Conservation (phyloP, 2,329 filamentous ascomycete genomes). For the Elsinoe fawcettii region DNA sequence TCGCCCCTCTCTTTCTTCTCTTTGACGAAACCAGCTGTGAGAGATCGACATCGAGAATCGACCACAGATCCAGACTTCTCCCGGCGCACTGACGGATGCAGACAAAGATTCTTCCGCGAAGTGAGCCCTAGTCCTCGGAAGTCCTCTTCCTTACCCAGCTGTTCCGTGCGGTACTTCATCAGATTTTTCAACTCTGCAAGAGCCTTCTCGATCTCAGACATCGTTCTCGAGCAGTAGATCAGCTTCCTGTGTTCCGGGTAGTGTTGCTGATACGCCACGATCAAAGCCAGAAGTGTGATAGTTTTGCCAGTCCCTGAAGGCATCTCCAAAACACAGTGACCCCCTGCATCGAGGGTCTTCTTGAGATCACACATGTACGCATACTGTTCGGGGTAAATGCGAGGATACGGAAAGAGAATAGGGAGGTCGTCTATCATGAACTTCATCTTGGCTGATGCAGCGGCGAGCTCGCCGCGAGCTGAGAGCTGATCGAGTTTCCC, state of each 20-base stretch:
- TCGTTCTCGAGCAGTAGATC: slow-evolving; percentile 95
- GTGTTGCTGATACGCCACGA: slow-evolving; percentile 92
- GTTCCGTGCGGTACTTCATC: slow-evolving; percentile 88
- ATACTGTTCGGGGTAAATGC: slow-evolving; percentile 68
- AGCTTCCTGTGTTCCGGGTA: slow-evolving; percentile 91
- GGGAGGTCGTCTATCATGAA: slow-evolving; percentile 70
- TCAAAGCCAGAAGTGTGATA: slow-evolving; percentile 86
- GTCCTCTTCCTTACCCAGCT: slow-evolving; percentile 86
- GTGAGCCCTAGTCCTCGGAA: slow-evolving; percentile 88
- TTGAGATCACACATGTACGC: slow-evolving; percentile 80
- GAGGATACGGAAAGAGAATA: slow-evolving; percentile 65
- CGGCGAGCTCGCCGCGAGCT: background rate
- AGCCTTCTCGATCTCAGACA: slow-evolving; percentile 99
- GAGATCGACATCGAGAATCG: slow-evolving; percentile 87
- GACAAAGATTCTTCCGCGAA: slow-evolving; percentile 92
- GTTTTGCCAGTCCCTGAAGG: slow-evolving; percentile 98
- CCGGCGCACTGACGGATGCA: slow-evolving; percentile 90
- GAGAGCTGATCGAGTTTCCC: too few species aligned
- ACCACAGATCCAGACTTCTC: slow-evolving; percentile 94
- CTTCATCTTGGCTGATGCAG: slow-evolving; percentile 51
- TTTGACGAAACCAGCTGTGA: slow-evolving; percentile 94
- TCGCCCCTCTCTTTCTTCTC: slow-evolving; percentile 96
- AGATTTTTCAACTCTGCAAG: slow-evolving; percentile 81
- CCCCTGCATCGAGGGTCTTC: slow-evolving; percentile 80
- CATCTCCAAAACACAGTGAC: slow-evolving; percentile 97